Evolutionary conservation across 1,284 basidiomycete genomes (phyloP).

Genomic region (Cryptococcus wingfieldii): DNA sequence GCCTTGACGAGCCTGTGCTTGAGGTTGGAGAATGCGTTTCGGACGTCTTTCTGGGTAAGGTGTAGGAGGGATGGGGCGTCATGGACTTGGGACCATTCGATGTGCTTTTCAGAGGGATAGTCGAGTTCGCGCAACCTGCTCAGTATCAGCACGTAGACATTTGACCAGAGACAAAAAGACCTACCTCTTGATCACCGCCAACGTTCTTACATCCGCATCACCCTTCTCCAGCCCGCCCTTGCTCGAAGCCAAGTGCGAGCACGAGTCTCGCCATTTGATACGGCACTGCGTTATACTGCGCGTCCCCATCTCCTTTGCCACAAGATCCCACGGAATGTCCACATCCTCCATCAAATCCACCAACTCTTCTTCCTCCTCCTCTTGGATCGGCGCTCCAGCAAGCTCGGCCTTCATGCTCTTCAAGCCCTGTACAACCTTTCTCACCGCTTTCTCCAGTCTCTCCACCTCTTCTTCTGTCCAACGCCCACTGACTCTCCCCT

Average conservation of each 20-base stretch:
- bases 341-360: conserved; percentile 3
- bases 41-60: background rate
- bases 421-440: conserved; percentile 4
- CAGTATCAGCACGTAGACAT: background rate
- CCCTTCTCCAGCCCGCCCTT: background rate
- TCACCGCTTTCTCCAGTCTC: conserved; percentile 2
- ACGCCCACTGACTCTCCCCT: conserved; percentile 15
- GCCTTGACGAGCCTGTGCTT: background rate
- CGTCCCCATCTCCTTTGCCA: conserved; percentile 13
- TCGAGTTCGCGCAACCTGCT: conserved; percentile 3
- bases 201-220: conserved; percentile 1
- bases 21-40: background rate
- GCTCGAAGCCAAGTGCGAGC: background rate
- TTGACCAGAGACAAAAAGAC: background rate
- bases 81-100: conserved; percentile 2
- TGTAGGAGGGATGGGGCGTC: background rate
- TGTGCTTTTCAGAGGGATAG: conserved; percentile 9
- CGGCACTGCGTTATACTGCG: conserved; percentile 14
- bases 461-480: conserved; percentile 12
- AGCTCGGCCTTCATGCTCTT: background rate
- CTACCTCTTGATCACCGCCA: conserved; percentile 2
- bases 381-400: background rate
- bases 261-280: conserved; percentile 11
- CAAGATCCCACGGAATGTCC: conserved; percentile 10
- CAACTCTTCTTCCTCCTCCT: background rate